Base-by-base conservation (phyloP, 2,329 filamentous ascomycete genomes). In the Aspergillus floridensis region DNA sequence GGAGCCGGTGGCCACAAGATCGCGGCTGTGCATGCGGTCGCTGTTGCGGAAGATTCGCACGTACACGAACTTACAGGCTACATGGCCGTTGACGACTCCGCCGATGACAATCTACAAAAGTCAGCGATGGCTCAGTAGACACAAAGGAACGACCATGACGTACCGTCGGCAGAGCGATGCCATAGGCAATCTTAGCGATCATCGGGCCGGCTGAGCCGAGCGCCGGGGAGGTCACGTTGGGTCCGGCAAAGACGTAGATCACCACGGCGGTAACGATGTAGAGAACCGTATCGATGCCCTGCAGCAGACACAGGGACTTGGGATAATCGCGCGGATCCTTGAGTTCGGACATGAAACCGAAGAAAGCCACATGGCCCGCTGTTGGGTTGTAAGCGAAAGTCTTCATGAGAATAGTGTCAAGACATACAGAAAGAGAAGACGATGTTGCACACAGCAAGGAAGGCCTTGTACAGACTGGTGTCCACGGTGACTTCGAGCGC, bases 191-290 rank as follows among this genome's bases (percentile, higher is more conserved):
- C 68, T 88, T 88, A 26, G 81, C 79, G 48, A 89, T 74, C 0
- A 80, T 68, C 2, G 68, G 69, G 5, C 80, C 79, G 8, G 86
- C 83, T 0, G 86, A 88, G 16, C 85, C 83, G 0, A 91, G 80
- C 0, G 88, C 88, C 0, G 88, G 88, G 1, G 84, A 86, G 1
- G 81, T 78, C 5, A 90, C 86, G 14, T 79, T 72, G 0, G 78
- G 74, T 0, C 88, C 88, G 4, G 83, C 84, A 67, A 82, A 90
- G 61, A 83, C 79, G 73, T 90, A 91, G 66, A 89, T 85, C 48
- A 90, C 81, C 16, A 84, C 81, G 5, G 86, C 86, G 0, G 86
- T 86, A n/a, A 88, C 68, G 12, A 88, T 79, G 71, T 90, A 90
- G 32, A 89, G 79, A 21, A 74, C 69, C 0, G 83, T 84, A 61